Evolutionary conservation across 2,329 filamentous ascomycete genomes (phyloP), one percentile per base, ranked within the genome.

Genomic region (Penicillium sp.): DNA sequence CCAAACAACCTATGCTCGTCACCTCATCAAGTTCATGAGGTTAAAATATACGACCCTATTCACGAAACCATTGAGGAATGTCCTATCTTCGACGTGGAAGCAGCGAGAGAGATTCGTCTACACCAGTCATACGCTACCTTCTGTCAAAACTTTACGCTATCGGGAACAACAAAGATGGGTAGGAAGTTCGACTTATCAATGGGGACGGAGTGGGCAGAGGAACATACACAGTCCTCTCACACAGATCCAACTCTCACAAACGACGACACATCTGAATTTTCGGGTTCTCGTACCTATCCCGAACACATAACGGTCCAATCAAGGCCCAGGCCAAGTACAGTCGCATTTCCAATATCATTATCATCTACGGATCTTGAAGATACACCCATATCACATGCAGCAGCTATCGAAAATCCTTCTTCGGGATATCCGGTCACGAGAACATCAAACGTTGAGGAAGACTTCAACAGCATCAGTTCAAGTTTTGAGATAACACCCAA

Each of bases 131-230:
- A 63, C 33, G 54, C 59, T 7, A 52, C 48, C 6, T 63, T 62
- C 21, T 63, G 61, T 41, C 43, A 62, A 15, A 55, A 53, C 12
- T 63, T 63, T 15, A 63, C 57, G 3, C 15, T 58, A 19, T 63
- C 61, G 3, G 61, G 61, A 5, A 13, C 33, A 13, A 25, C 21
- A 17, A 40, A 38, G 9, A 46, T 31, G 12, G 59, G 45, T 13
- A 51, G 50, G 19, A 37, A 12, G 29, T 62, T 58, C n/a, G 55
- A 62, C 13, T 40, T 62, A 15, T 54, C 41, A 3, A 61, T 61
- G 60, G 52, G 31, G 1, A 46, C 48, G 19, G 47, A 42, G 13
- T 17, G 19, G 15, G 25, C 35, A 23, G 38, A 52, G 10, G 19
- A 23, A 19, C 17, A 29, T 17, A 15, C n/a, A 15, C 35, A 17